Evolutionary conservation across 495 filamentous ascomycete genomes (phyloP), one percentile per base, ranked within the genome.

Genomic region (Hyaloscypha bicolor): DNA sequence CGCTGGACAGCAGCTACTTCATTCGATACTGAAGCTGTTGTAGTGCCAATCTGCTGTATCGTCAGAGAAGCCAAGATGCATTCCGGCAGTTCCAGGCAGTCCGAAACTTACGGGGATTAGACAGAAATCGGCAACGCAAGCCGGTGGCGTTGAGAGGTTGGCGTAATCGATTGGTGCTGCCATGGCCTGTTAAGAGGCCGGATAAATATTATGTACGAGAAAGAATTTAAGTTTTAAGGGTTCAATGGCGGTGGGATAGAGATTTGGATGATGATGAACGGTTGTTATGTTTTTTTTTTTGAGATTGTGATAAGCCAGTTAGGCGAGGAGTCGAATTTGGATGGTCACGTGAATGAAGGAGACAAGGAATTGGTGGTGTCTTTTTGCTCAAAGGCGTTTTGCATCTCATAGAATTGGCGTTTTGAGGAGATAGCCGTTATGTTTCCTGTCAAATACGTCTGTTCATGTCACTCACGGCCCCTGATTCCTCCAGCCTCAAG

Each of bases 1-100:
- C 88, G 84, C 76, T 98, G 94, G 53, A 99, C 93, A 51, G 90
- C 87, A 51, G 95, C 94, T 37, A 99, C 86, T 76, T 97, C 91
- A 58, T 88, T 82, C 1, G 93, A 93, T 25, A 99, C 94, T 9
- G 93, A 97, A 39, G 91, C 85, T 6, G 83, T 88, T 30, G 84
- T 83, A 1, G 93, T 97, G 69, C 95, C 95, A 57, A 74, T 74
- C 72, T 74, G 91, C 91, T 12, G 42, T 48, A 48, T 39, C 11
- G 31, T 35, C 33, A 61, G 29, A 6, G 0, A 53, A 4, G 42
- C 6, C 31, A 60, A 58, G 8, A 60, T 37, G 9, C 8, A 35
- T 32, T 12, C 35, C 29, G 9, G 9, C 9, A 37, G 19, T 16
- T 6, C 56, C 9, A 19, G 32, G 30, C 1, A 39, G 19, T 31